Conservation (phyloP, 345 rosid species). For the Salix arbutifolia region DNA sequence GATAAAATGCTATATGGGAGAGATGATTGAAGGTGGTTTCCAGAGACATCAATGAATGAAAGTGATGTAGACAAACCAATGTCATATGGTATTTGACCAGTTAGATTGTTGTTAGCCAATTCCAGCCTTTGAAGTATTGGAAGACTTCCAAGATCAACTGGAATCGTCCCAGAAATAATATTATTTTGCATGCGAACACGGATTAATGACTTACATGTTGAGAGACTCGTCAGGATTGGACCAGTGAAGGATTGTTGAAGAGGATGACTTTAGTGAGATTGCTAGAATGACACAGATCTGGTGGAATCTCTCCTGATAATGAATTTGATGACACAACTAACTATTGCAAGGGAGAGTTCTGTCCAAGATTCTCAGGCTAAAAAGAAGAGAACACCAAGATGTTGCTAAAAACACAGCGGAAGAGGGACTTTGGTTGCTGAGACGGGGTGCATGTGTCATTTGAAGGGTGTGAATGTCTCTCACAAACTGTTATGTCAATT, state of each 20-base stretch:
- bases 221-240: conserved; percentile 52
- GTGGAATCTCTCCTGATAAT: conserved; percentile 71
- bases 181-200: conserved; percentile 76
- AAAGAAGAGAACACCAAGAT: too few relatives aligned
- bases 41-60: conserved; percentile 76
- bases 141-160: conserved; percentile 59
- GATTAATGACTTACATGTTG: conserved; percentile 55
- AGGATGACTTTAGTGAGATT: conserved; percentile 83
- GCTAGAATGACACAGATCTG: conserved; percentile 58
- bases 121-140: conserved; percentile 77
- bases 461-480: too few relatives aligned
- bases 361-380: conserved; percentile 59
- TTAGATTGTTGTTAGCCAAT: conserved; percentile 69
- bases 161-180: conserved; percentile 60
- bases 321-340: conserved; percentile 79
- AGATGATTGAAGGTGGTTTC: conserved; percentile 55
- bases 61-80: conserved; percentile 57
- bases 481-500: too few relatives aligned
- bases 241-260: conserved; percentile 86
- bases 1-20: conserved; percentile 71
- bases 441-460: too few relatives aligned
- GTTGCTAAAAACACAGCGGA: too few relatives aligned
- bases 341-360: conserved; percentile 75
- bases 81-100: conserved; percentile 70
- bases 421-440: too few relatives aligned